phyloP scores from a whole-genome alignment of 1,284 basidiomycete genomes.

The Boletus mariae region DNA sequence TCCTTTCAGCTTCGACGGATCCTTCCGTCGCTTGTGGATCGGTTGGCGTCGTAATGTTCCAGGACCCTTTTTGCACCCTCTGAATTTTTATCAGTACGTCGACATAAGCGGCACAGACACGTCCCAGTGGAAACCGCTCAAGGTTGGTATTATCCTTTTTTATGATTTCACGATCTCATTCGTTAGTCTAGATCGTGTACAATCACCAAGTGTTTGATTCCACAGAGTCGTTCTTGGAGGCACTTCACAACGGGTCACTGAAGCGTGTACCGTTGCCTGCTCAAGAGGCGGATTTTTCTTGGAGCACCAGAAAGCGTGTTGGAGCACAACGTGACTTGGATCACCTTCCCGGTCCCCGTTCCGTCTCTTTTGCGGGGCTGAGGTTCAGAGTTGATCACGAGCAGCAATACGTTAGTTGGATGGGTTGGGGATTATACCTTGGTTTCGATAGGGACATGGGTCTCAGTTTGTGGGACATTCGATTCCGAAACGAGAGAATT shows the following conservation, averaged over 20 bases:
- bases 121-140: slow-evolving; percentile 47
- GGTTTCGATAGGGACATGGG: slow-evolving; percentile 68
- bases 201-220: slow-evolving; percentile 53
- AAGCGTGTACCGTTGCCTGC: slow-evolving; percentile 36
- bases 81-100: slow-evolving; percentile 56
- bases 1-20: slow-evolving; percentile 58
- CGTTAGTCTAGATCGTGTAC: slow-evolving; percentile 45
- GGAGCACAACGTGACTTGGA: slow-evolving; percentile 51
- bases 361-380: slow-evolving; percentile 54
- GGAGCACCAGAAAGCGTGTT: slow-evolving; percentile 47
- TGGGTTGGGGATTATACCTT: slow-evolving; percentile 61
- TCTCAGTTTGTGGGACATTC: slow-evolving; percentile 62
- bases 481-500: slow-evolving; percentile 57
- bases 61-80: slow-evolving; percentile 50
- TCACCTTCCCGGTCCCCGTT: slow-evolving; percentile 57
- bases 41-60: slow-evolving; percentile 47
- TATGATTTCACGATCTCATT: neutral
- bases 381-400: slow-evolving; percentile 54
- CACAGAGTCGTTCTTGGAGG: slow-evolving; percentile 47
- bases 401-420: slow-evolving; percentile 58
- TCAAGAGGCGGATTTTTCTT: slow-evolving; percentile 34
- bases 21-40: slow-evolving; percentile 54
- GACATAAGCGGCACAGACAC: slow-evolving; percentile 56
- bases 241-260: slow-evolving; percentile 53
- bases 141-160: slow-evolving; percentile 32